phyloP scores from a whole-genome alignment of 345 rosid species.

The Pugionium dolabratum region DNA sequence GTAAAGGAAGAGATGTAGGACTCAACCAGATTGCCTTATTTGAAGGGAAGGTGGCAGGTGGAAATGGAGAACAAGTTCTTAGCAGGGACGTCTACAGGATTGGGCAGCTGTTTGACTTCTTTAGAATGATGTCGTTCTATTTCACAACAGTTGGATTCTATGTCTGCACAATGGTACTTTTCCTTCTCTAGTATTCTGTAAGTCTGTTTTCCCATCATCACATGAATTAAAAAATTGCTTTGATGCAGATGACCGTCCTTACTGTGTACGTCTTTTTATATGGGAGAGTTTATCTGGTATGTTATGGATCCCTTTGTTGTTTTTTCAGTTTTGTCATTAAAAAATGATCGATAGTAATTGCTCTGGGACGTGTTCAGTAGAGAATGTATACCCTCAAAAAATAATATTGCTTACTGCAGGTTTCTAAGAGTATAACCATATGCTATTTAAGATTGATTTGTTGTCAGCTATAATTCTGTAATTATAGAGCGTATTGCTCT shows the following conservation, averaged over 20 bases:
- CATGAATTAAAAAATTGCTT: slow-evolving; percentile 36
- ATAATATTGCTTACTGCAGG: slow-evolving; percentile 11
- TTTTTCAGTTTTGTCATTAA: background rate
- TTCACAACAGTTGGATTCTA: slow-evolving; percentile 96
- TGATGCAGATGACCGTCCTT: slow-evolving; percentile 95
- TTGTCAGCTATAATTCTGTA: slow-evolving; percentile 4
- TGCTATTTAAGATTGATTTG: slow-evolving; percentile 3
- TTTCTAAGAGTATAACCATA: slow-evolving; percentile 12
- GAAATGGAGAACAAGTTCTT: slow-evolving; percentile 98
- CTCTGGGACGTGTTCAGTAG: background rate
- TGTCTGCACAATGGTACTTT: slow-evolving; percentile 92
- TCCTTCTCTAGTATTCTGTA: slow-evolving; percentile 25
- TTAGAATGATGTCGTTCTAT: slow-evolving; percentile 96
- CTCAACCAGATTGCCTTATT: slow-evolving; percentile 97
- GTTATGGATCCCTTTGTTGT: slow-evolving; percentile 24
- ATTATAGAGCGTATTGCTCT: slow-evolving; percentile 11
- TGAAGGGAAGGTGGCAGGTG: slow-evolving; percentile 99
- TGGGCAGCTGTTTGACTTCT: slow-evolving; percentile 97
- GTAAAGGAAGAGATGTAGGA: slow-evolving; percentile 99
- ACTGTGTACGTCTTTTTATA: slow-evolving; percentile 85
- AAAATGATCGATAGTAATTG: slow-evolving; percentile 14
- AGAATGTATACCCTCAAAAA: slow-evolving; percentile 6
- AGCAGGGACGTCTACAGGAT: slow-evolving; percentile 95
- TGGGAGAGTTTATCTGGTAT: slow-evolving; percentile 95
- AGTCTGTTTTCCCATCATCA: slow-evolving; percentile 19